Evolutionary conservation across 306 rosid genomes (phyloP), one percentile per base, ranked within the genome.

Genomic region (Vigna mungo): DNA sequence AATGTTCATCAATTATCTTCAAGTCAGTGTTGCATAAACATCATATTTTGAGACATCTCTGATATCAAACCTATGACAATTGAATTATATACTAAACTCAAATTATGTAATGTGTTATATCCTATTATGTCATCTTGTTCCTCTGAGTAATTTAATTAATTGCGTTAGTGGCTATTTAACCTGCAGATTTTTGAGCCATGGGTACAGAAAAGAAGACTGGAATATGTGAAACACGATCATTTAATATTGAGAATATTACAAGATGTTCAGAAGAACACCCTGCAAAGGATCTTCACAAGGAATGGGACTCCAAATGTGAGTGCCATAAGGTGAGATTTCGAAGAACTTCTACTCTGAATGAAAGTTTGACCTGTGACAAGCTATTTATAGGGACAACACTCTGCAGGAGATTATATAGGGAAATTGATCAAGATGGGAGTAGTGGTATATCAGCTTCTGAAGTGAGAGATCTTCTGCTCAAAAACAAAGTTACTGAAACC

Each of bases 361-460:
- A 23, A 12, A 14, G 2, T 25, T 21, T 25, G 0, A 56, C 34
- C 12, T 18, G 2, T 18, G 25, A 8, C 43, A 15, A 32, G 4
- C 17, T 59, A 64, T 6, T 15, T 56, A 55, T 25, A 21, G 44
- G 10, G 10, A 49, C 25, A 46, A 17, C 46, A 7, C 13, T 30
- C 66, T 84, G 77, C 86, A 84, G 90, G 77, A 77, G 6, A 30
- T 27, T 87, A 17, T 84, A 75, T 27, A 80, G 23, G 52, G 86
- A 84, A 64, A 60, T 87, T 15, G 87, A 82, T 78, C 81, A 69
- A 74, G 77, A 82, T 64, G 87, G 81, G 32, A 84, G 82, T 63
- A 74, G 78, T 68, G 71, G 64, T 21, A 55, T 87, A 68, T 82
- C 85, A 49, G 37, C 80, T 79, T 59, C 88, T 69, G 71, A 87